These are phyloP conservation scores for Heterobasidion annosum DNA, from an alignment of 1,284 basidiomycete species.

Conservation along the genomic window DNA sequence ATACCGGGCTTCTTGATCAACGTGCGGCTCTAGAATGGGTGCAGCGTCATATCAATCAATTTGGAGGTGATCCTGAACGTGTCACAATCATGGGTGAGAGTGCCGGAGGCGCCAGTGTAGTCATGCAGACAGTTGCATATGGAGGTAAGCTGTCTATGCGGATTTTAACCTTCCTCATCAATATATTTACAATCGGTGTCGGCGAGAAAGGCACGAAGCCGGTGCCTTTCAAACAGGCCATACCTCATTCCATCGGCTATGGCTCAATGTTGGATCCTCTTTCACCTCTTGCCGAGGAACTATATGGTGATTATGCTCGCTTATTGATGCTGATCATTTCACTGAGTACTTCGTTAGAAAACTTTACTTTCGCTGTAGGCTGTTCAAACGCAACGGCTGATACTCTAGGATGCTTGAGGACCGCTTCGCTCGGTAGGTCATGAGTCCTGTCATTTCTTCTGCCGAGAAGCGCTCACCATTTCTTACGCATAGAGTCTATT, in stretches of 20 bases:
- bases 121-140: slow-evolving; percentile 34
- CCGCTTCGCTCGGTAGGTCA: slow-evolving; percentile 21
- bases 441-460: no score
- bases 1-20: slow-evolving; percentile 38
- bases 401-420: slow-evolving; percentile 28
- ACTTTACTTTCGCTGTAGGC: slow-evolving; percentile 22
- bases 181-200: no score
- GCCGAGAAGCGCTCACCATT: not conserved
- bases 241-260: slow-evolving; percentile 34
- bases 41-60: slow-evolving; percentile 29
- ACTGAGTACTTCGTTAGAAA: slow-evolving; percentile 13
- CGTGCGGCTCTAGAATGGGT: slow-evolving; percentile 37
- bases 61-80: slow-evolving; percentile 31
- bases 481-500: slow-evolving; percentile 17
- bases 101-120: slow-evolving; percentile 33
- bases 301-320: slow-evolving; percentile 21
- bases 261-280: slow-evolving; percentile 23
- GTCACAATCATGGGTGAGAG: slow-evolving; percentile 37
- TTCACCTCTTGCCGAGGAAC: slow-evolving; percentile 18
- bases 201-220: slow-evolving; percentile 21
- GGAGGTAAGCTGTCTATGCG: slow-evolving; percentile 21
- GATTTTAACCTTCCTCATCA: not conserved
- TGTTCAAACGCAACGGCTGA: slow-evolving; percentile 18
- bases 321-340: not conserved
- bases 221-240: slow-evolving; percentile 28